These are phyloP conservation scores for Teratosphaeriaceae sp. DNA, from an alignment of 2,329 filamentous ascomycete genomes.

Conservation along the genomic window DNA sequence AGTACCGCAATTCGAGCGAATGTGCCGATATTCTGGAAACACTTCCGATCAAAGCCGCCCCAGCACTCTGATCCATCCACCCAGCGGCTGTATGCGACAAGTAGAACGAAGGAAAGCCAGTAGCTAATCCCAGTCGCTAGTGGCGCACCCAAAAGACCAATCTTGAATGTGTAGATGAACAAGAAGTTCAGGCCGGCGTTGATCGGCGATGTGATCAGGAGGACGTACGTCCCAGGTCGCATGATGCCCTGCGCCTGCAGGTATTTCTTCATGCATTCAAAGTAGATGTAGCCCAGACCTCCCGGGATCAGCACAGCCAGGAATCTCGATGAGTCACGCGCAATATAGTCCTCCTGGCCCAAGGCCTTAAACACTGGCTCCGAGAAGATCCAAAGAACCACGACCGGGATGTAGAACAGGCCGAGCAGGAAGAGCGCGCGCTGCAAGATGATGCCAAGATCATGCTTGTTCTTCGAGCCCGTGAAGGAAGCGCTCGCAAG, in stretches of 20 bases:
- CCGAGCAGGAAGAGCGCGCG: conserved; percentile 66
- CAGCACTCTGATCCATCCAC: conserved; percentile 69
- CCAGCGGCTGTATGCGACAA: conserved; percentile 67
- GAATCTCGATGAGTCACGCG: conserved; percentile 65
- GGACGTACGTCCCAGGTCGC: conserved; percentile 57
- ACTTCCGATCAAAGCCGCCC: conserved; percentile 63
- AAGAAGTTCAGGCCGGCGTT: conserved; percentile 56
- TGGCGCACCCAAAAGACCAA: conserved; percentile 73
- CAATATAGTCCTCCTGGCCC: conserved; percentile 73
- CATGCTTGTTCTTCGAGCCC: conserved; percentile 68
- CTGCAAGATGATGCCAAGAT: conserved; percentile 73
- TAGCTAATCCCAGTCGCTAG: conserved; percentile 79
- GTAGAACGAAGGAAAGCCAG: conserved; percentile 72
- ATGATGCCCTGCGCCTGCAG: conserved; percentile 57
- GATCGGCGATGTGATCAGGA: conserved; percentile 54
- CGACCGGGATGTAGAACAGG: conserved; percentile 65
- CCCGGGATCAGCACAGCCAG: conserved; percentile 69
- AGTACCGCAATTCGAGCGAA: conserved; percentile 70
- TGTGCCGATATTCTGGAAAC: conserved; percentile 58
- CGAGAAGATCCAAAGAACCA: conserved; percentile 66
- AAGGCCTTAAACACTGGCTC: conserved; percentile 67
- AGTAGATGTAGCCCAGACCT: conserved; percentile 80
- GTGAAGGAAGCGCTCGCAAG: conserved; percentile 78
- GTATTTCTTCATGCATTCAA: conserved; percentile 65
- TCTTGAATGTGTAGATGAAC: conserved; percentile 63